Base-by-base conservation (phyloP, 352 stramenopile species). In the Phytophthora macrochlamydospora region DNA sequence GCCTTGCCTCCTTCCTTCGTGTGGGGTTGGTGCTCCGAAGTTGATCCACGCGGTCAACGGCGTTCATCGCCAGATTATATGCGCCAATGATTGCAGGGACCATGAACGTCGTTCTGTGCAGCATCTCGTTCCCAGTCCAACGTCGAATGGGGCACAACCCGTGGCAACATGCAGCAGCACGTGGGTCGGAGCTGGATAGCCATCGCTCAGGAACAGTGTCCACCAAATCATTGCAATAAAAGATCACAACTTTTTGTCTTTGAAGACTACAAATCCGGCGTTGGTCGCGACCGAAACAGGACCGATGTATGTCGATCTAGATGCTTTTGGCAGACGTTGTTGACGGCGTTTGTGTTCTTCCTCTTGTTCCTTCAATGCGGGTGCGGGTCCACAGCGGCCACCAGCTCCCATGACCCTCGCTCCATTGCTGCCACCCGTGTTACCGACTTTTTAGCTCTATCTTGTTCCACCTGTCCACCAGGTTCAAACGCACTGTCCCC, bases 211-310 rank as follows among this genome's bases (percentile, higher is more conserved):
- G n/a, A n/a, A n/a, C n/a, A n/a, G n/a, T n/a, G n/a, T n/a, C n/a
- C n/a, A n/a, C n/a, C n/a, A 65, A 18, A 12, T 65, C 57, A 7
- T 65, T 65, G 1, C 7, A 42, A 12, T 65, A 65, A 18, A 65
- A 65, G 3, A 59, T 14, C 3, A 59, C 58, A 0, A 55, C n/a
- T 58, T 65, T 1, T 29, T 32, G 31, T 65, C 57, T 18, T 58
- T 51, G 28, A 49, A 53, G 2, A 58, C 38, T 8, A 58, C 24
- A 13, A 33, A 62, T 18, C 46, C 35, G 5, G 56, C 24, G n/a
- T 18, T n/a, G 31, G 9, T 3, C 9, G 9, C n/a, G 1, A 3
- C 13, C n/a, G n/a, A n/a, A n/a, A n/a, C n/a, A n/a, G n/a, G n/a
- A n/a, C n/a, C n/a, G n/a, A n/a, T n/a, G n/a, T n/a, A n/a, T n/a